These are phyloP conservation scores for Dipteronia sinensis DNA, from an alignment of 345 rosid species.

Conservation along the genomic window DNA sequence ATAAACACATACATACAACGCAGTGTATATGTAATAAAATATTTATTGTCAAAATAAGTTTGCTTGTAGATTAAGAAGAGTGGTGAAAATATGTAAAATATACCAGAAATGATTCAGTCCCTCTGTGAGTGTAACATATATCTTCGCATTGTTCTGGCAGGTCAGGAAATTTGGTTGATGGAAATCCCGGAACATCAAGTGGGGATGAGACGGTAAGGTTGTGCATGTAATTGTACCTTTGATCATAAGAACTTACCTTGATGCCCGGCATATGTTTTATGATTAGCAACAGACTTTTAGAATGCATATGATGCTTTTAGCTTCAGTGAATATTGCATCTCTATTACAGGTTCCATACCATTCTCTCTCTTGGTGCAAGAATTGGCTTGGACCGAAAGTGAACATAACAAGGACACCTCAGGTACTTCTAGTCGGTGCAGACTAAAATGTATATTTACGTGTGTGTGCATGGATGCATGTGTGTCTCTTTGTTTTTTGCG, in stretches of 20 bases:
- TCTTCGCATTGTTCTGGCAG: conserved; percentile 44
- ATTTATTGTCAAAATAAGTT: conserved; percentile 1
- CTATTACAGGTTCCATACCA: conserved; percentile 79
- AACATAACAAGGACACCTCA: conserved; percentile 96
- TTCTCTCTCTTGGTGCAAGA: conserved; percentile 97
- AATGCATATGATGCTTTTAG: conserved; percentile 9
- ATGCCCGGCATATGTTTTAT: neutral
- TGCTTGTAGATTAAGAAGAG: neutral
- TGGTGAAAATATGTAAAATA: neutral
- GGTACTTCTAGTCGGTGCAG: conserved; percentile 42
- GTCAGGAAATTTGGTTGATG: conserved; percentile 89
- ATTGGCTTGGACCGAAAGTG: conserved; percentile 89
- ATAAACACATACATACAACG: neutral
- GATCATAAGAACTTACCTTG: conserved; percentile 3
- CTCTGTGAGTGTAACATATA: neutral
- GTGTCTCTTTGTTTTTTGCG: neutral
- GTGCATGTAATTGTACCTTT: conserved; percentile 13
- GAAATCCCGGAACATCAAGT: conserved; percentile 83
- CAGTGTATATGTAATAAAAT: conserved; percentile 1
- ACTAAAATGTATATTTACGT: neutral
- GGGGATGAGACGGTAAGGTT: conserved; percentile 93
- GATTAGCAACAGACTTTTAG: conserved; percentile 6
- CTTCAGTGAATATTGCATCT: conserved; percentile 10
- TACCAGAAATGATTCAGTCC: conserved; percentile 11
- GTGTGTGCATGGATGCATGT: neutral